A percentile compares a stretch with the other conserved stretches of the same genome.
These are phyloP conservation scores for Dryas octopetala DNA, from an alignment of 306 rosid species.

Conservation along the genomic window DNA sequence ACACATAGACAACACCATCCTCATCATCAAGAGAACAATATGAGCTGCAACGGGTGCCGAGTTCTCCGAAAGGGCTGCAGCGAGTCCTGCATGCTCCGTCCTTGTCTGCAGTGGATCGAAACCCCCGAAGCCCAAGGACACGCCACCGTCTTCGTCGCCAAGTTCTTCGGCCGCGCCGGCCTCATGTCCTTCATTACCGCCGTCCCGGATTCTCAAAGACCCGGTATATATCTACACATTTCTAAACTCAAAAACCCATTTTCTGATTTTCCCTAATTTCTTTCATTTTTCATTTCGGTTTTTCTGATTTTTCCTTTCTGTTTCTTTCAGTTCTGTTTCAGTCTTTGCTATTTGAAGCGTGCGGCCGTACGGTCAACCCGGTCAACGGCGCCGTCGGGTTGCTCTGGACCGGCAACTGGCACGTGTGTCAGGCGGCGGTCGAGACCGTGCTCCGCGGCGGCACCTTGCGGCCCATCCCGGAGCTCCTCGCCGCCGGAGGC, in stretches of 20 bases:
- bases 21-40: slow-evolving; percentile 10
- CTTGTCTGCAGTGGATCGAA: slow-evolving; percentile 91
- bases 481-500: slow-evolving; percentile 29
- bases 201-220: slow-evolving; percentile 75
- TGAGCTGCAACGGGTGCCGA: slow-evolving; percentile 99
- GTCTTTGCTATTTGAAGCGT: slow-evolving; percentile 77
- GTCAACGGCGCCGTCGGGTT: slow-evolving; percentile 87
- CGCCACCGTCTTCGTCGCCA: slow-evolving; percentile 94
- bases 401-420: slow-evolving; percentile 89
- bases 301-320: neutral
- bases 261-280: neutral
- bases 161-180: slow-evolving; percentile 99
- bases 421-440: slow-evolving; percentile 85
- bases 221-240: slow-evolving; percentile 42
- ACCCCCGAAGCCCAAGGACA: slow-evolving; percentile 89
- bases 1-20: neutral
- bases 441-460: slow-evolving; percentile 88
- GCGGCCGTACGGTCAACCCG: slow-evolving; percentile 83
- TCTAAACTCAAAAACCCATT: no score
- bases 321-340: slow-evolving; percentile 66
- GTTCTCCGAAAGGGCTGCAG: slow-evolving; percentile 99
- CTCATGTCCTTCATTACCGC: slow-evolving; percentile 97
- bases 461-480: slow-evolving; percentile 57
- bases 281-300: neutral
- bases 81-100: slow-evolving; percentile 80